Evolutionary conservation across 225 moss, liverwort and hornwort genomes (phyloP).

Genomic region (Neckera pumila): DNA sequence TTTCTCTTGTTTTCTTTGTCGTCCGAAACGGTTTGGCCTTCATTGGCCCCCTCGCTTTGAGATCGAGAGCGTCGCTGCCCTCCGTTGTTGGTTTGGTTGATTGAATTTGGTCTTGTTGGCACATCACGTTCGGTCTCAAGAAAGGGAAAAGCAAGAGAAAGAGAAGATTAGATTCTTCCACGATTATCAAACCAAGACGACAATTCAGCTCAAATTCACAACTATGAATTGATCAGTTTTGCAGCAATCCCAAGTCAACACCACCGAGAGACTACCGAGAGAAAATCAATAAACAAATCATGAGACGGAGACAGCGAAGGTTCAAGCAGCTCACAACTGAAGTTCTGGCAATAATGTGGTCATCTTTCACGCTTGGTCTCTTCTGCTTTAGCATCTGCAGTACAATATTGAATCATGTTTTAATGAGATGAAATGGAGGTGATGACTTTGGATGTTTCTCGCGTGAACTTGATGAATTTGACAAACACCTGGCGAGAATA

Average conservation of each 20-base stretch:
- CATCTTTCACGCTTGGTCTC: conserved; percentile 13
- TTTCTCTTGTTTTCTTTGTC: conserved; percentile 9
- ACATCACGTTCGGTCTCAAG: conserved; percentile 19
- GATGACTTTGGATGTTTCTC: neutral
- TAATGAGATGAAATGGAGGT: neutral
- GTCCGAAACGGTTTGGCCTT: neutral
- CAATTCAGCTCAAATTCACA: neutral
- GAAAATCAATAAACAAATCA: neutral
- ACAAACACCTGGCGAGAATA: neutral
- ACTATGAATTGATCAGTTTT: neutral
- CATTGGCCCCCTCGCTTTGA: neutral
- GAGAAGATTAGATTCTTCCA: conserved; percentile 4
- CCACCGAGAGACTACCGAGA: neutral
- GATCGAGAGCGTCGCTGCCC: neutral
- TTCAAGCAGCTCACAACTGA: conserved; percentile 29
- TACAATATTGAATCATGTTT: neutral
- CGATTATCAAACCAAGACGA: neutral
- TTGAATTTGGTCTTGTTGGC: neutral
- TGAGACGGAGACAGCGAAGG: neutral
- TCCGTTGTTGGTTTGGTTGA: neutral
- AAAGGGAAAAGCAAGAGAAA: conserved; percentile 8
- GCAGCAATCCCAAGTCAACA: neutral
- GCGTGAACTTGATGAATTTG: neutral
- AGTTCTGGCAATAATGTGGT: conserved; percentile 8
- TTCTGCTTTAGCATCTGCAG: conserved; percentile 17